phyloP scores from a whole-genome alignment of 257 asterid species.

The Lycium barbarum region DNA sequence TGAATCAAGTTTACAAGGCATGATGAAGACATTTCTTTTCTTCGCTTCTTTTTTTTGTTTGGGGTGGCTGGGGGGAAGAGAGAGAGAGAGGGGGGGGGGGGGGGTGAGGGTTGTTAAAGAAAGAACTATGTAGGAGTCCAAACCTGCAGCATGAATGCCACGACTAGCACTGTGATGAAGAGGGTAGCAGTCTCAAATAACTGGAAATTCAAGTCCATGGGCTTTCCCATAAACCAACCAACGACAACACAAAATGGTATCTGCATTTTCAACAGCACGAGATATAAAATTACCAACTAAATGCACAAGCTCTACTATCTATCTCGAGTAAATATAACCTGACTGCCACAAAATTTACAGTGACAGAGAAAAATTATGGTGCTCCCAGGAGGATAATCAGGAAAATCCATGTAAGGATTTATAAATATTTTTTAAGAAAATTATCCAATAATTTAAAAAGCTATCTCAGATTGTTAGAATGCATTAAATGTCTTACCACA shows the following conservation, averaged over 20 bases:
- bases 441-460: background rate
- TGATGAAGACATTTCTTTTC: background rate
- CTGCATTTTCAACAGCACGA: constrained; percentile 55
- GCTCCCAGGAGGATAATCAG: background rate
- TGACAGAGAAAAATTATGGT: background rate
- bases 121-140: constrained; percentile 15
- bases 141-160: constrained; percentile 99
- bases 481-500: constrained; percentile 61
- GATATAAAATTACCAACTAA: constrained; percentile 21
- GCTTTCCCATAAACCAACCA: constrained; percentile 97
- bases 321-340: constrained; percentile 1
- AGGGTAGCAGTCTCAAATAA: constrained; percentile 97
- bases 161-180: constrained; percentile 93
- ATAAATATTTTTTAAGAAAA: background rate
- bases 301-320: background rate
- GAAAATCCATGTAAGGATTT: background rate
- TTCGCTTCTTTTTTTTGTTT: background rate
- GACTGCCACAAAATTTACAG: background rate
- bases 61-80: background rate
- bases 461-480: background rate
- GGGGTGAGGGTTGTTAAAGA: background rate
- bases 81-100: background rate
- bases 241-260: constrained; percentile 96
- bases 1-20: background rate
- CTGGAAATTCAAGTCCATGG: constrained; percentile 96